Evolutionary conservation across 257 asterid species (phyloP).

Genomic region (Eucommia ulmoides): DNA sequence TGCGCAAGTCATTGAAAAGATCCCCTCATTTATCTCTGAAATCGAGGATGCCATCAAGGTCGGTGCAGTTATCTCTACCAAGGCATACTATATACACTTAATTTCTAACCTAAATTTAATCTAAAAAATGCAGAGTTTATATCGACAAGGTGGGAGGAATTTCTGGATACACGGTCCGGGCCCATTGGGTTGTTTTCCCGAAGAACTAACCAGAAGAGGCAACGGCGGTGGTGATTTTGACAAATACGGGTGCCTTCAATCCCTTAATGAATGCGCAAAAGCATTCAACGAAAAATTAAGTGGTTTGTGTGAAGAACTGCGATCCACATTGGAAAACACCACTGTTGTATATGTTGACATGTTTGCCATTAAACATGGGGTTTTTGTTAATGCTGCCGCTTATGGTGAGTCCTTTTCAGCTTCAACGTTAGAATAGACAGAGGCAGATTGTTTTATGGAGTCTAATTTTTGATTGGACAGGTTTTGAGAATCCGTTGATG

Average conservation of each 20-base stretch:
- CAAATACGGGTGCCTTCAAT: slow-evolving; percentile 24
- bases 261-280: slow-evolving; percentile 26
- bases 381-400: background rate
- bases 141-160: slow-evolving; percentile 31
- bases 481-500: slow-evolving; percentile 36
- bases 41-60: slow-evolving; percentile 33
- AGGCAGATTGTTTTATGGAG: background rate
- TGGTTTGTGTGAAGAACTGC: slow-evolving; percentile 18
- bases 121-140: slow-evolving; percentile 18
- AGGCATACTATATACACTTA: no score
- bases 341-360: slow-evolving; percentile 11
- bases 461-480: slow-evolving; percentile 10
- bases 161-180: slow-evolving; percentile 47
- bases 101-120: no score
- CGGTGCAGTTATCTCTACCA: slow-evolving; percentile 1
- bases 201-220: slow-evolving; percentile 18
- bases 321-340: slow-evolving; percentile 15
- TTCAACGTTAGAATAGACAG: background rate
- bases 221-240: slow-evolving; percentile 11
- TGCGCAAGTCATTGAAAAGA: slow-evolving; percentile 19
- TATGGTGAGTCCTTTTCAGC: slow-evolving; percentile 5
- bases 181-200: slow-evolving; percentile 43
- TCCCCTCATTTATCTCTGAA: slow-evolving; percentile 40
- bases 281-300: slow-evolving; percentile 21
- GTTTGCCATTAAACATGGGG: slow-evolving; percentile 9